These are phyloP conservation scores for Syncephalis fuscata DNA, from an alignment of 371 early-diverging fungal species.

Conservation along the genomic window DNA sequence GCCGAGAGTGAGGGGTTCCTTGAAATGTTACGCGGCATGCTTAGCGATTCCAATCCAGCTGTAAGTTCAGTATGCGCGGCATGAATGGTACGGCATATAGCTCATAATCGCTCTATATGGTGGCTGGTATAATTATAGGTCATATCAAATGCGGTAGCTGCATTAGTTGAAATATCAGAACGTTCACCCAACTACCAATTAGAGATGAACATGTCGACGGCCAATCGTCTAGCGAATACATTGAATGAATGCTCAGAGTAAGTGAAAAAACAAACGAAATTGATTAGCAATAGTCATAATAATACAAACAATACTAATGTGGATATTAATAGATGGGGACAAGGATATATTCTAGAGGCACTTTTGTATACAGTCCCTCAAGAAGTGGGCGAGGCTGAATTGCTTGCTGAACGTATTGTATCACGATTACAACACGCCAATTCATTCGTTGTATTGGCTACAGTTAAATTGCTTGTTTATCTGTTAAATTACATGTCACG, in stretches of 20 bases:
- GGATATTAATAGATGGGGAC: conserved; percentile 60
- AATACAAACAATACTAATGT: too few species aligned
- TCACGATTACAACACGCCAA: conserved; percentile 95
- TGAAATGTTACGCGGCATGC: conserved; percentile 64
- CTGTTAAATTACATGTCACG: conserved; percentile 74
- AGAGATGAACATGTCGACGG: conserved; percentile 55
- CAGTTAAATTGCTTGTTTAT: conserved; percentile 78
- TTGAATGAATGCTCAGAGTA: conserved; percentile 94
- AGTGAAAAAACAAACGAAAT: too few species aligned
- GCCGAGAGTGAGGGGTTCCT: conserved; percentile 68
- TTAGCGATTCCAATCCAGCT: conserved; percentile 87
- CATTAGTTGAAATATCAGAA: conserved; percentile 86
- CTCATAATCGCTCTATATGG: background rate
- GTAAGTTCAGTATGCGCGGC: conserved; percentile 11
- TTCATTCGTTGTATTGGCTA: conserved; percentile 82
- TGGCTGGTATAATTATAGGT: conserved; percentile 24
- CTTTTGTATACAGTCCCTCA: conserved; percentile 73
- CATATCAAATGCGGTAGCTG: conserved; percentile 91
- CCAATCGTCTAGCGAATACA: conserved; percentile 80
- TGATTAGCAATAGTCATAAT: too few species aligned
- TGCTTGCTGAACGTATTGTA: conserved; percentile 77
- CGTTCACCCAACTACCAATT: conserved; percentile 63
- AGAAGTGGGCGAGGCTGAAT: conserved; percentile 74
- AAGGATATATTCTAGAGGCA: conserved; percentile 75
- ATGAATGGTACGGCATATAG: background rate